Evolutionary conservation across 148 eudicot species (phyloP), one percentile per base, ranked within the genome.

Genomic region (Arbutus unedo): DNA sequence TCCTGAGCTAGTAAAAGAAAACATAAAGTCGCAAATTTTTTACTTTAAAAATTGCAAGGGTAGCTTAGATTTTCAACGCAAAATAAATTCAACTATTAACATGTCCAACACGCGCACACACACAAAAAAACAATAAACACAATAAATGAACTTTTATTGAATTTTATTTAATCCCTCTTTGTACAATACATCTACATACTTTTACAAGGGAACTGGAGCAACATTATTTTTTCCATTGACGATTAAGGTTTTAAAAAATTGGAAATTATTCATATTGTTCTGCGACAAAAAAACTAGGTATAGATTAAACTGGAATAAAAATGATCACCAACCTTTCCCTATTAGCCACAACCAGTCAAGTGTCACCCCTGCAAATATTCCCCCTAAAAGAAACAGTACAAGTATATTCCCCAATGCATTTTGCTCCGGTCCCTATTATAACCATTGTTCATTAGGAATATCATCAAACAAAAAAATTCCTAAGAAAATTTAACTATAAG

Each of bases 301-400:
- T 11, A 74, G 25, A 47, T 3, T 4, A 2, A 75, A 15, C 57
- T 47, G 4, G 31, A 62, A 48, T 21, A 5, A 43, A n/a, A 21
- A 71, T 15, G 71, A 51, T 85, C 76, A 87, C 90, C 91, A 88
- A 16, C 85, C 90, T 79, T 86, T 89, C 57, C 90, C 90, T 7
- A 89, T 89, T 47, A 88, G 90, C 91, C 91, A 89, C 60, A 89
- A 78, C 91, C 91, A 89, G 48, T 89, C 91, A 25, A 78, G 83
- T 41, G 84, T 59, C 38, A 84, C 87, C 13, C 91, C 91, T 18
- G 84, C 86, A 86, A 78, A 88, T 73, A 89, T 77, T 43, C 91
- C 91, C 3, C 72, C 85, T 5, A 86, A 38, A 8, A 86, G 86
- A 89, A 87, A 89, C 64, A 86, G 19, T 14, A 86, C 84, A 16